A percentile compares a stretch with the other conserved stretches of the same genome.
These are phyloP conservation scores for Lasiodiplodia citricola DNA, from an alignment of 2,329 filamentous ascomycete species.

Conservation along the genomic window DNA sequence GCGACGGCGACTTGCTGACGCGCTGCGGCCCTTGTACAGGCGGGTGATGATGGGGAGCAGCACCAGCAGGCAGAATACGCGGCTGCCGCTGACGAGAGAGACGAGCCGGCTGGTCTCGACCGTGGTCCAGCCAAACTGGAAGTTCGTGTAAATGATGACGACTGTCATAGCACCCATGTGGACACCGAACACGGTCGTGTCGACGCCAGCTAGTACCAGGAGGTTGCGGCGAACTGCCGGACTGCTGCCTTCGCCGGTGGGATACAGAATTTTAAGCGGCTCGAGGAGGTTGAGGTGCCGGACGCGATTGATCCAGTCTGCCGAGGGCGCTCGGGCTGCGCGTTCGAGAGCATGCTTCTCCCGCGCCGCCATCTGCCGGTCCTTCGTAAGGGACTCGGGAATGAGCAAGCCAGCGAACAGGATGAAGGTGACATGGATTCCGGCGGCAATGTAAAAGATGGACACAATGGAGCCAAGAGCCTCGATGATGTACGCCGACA, in stretches of 20 bases:
- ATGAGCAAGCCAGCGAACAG: conserved; percentile 72
- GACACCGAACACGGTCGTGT: conserved; percentile 80
- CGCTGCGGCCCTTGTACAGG: conserved; percentile 66
- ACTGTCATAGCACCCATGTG: conserved; percentile 83
- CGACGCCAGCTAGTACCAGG: conserved; percentile 77
- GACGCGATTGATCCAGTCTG: conserved; percentile 52
- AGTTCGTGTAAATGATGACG: conserved; percentile 81
- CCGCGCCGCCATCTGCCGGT: conserved; percentile 71
- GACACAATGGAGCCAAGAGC: conserved; percentile 74
- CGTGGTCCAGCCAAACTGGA: conserved; percentile 81
- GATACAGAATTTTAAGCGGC: conserved; percentile 79
- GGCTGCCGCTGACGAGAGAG: conserved; percentile 75
- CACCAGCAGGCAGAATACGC: conserved; percentile 76
- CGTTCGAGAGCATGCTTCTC: conserved; percentile 64
- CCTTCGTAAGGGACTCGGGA: conserved; percentile 82
- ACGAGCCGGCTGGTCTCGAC: conserved; percentile 82
- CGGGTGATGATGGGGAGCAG: conserved; percentile 80
- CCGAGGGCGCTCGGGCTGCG: conserved; percentile 40
- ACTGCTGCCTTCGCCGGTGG: conserved; percentile 68
- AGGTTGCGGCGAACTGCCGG: conserved; percentile 75
- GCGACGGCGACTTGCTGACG: conserved; percentile 23
- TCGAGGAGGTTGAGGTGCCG: conserved; percentile 69
- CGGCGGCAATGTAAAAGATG: conserved; percentile 84
- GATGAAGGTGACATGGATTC: conserved; percentile 75
- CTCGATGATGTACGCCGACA: conserved; percentile 80